Conservation (phyloP, 2,329 filamentous ascomycete genomes). For the Sphaceloma murrayae region DNA sequence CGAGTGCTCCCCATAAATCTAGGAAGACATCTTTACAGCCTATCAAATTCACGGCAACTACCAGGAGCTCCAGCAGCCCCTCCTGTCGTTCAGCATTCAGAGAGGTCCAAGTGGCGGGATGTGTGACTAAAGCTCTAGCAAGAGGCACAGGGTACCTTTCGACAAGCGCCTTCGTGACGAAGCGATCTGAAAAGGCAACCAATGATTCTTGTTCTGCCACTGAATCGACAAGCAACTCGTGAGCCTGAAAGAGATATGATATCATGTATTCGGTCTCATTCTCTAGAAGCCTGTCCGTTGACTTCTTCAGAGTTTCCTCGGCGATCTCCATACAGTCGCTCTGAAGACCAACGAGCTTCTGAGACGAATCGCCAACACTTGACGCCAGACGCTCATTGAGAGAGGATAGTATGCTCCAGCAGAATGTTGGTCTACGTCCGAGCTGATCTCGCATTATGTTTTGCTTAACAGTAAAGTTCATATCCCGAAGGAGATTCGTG, state of each 20-base stretch:
- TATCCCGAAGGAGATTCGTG: too few relatives aligned
- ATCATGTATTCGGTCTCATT: not conserved
- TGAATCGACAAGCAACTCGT: not conserved
- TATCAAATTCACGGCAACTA: not conserved
- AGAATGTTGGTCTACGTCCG: not conserved
- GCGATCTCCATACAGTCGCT: not conserved
- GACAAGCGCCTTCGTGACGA: too few relatives aligned
- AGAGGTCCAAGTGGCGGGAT: not conserved
- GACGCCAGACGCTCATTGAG: slow-evolving; percentile 1
- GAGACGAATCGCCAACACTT: not conserved
- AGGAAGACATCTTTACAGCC: not conserved
- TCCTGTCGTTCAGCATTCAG: not conserved
- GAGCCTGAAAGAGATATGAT: not conserved
- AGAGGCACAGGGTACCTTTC: not conserved
- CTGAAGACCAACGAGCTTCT: not conserved
- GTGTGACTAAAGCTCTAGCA: not conserved
- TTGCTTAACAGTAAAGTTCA: too few relatives aligned
- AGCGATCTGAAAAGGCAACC: too few relatives aligned
- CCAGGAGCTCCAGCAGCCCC: not conserved
- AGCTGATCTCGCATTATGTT: not conserved
- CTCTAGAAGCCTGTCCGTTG: not conserved
- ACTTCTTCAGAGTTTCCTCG: not conserved
- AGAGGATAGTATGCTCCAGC: not conserved
- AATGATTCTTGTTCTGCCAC: not conserved
- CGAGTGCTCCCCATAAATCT: too few relatives aligned